These are phyloP conservation scores for Boletus coccyginus DNA, from an alignment of 768 basidiomycete genomes.

Conservation along the genomic window DNA sequence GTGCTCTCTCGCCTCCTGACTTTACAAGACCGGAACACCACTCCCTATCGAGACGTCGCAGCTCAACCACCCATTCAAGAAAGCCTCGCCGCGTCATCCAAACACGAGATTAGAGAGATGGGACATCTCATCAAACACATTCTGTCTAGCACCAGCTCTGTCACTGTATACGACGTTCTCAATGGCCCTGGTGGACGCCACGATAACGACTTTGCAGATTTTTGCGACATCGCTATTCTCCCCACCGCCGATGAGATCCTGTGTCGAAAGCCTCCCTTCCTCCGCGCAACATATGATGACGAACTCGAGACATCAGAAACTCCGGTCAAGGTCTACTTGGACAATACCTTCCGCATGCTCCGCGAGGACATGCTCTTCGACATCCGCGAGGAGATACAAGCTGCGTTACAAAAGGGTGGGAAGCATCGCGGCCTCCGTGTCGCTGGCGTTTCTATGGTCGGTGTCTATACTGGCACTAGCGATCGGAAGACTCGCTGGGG, in stretches of 20 bases:
- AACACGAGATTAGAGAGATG: conserved; percentile 26
- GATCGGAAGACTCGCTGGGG: no score
- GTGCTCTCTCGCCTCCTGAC: conserved; percentile 46
- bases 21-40: conserved; percentile 33
- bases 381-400: no score
- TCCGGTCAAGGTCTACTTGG: no score
- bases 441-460: no score
- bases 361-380: no score
- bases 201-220: conserved; percentile 63
- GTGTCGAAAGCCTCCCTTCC: conserved; percentile 45
- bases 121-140: conserved; percentile 43
- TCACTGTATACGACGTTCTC: conserved; percentile 13
- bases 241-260: conserved; percentile 60
- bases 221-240: conserved; percentile 53
- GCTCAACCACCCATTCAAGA: conserved; percentile 26
- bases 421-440: no score
- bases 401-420: no score
- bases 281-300: conserved; percentile 36
- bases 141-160: conserved; percentile 21
- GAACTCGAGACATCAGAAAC: no score
- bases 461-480: no score
- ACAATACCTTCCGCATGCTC: no score
- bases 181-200: conserved; percentile 59
- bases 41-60: conserved; percentile 38
- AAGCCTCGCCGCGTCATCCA: conserved; percentile 21